A percentile compares a stretch with the other conserved stretches of the same genome.
These are phyloP conservation scores for Metschnikowia lunata DNA, from an alignment of 805 yeast species.

Conservation along the genomic window DNA sequence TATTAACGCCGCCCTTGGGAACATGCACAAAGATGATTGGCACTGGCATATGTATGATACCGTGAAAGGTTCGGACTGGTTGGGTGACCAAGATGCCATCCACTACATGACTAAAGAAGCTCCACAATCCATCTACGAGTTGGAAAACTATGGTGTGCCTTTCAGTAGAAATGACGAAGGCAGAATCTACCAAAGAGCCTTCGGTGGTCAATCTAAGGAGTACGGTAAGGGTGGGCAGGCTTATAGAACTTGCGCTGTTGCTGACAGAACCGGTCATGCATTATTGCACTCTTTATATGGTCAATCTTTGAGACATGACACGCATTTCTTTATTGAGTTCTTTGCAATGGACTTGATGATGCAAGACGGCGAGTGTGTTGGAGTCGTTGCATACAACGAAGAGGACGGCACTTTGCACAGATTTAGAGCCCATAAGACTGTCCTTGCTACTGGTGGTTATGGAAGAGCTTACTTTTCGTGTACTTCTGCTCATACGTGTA, in stretches of 20 bases:
- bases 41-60: conserved; percentile 99
- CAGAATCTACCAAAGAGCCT: conserved; percentile 96
- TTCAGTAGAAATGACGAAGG: conserved; percentile 97
- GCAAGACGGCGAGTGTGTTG: conserved; percentile 94
- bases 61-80: conserved; percentile 98
- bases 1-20: conserved; percentile 97
- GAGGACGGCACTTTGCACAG: conserved; percentile 98
- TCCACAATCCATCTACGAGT: conserved; percentile 89
- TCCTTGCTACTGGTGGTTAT: conserved; percentile 97
- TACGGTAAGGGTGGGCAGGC: conserved; percentile 99
- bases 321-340: conserved; percentile 96
- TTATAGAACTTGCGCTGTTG: conserved; percentile 98
- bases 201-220: conserved; percentile 95
- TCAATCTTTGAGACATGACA: conserved; percentile 92
- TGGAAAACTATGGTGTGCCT: conserved; percentile 98
- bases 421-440: conserved; percentile 94
- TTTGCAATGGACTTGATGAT: conserved; percentile 91
- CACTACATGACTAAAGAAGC: conserved; percentile 99
- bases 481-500: conserved; percentile 99
- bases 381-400: conserved; percentile 96
- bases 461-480: conserved; percentile 98
- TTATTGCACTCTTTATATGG: conserved; percentile 93
- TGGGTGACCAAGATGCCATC: conserved; percentile 98
- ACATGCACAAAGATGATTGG: conserved; percentile 98
- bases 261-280: conserved; percentile 99